Evolutionary conservation across 176 grass and related monocot species (phyloP).

Genomic region (sorghum (Sorghum bicolor)): DNA sequence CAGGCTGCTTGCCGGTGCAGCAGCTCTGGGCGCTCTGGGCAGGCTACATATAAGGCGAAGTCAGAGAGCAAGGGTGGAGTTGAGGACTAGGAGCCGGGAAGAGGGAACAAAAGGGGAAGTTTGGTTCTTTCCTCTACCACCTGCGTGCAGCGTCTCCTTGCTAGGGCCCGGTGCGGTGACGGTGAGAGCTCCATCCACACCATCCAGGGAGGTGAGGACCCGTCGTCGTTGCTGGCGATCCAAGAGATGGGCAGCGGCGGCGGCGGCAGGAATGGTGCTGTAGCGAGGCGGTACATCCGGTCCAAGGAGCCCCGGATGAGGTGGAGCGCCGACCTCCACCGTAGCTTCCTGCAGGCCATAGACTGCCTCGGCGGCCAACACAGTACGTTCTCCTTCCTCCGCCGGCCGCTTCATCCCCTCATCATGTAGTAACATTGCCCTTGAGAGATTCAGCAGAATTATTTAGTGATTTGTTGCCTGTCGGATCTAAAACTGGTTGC

Average conservation of each 20-base stretch:
- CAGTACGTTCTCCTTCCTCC: slow-evolving; percentile 44
- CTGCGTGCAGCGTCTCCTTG: not conserved
- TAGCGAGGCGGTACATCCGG: slow-evolving; percentile 76
- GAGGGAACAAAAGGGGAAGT: slow-evolving; percentile 30
- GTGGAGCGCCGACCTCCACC: slow-evolving; percentile 81
- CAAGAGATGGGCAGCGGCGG: slow-evolving; percentile 26
- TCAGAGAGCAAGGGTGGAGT: not conserved
- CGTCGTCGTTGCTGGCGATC: not conserved
- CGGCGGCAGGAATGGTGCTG: slow-evolving; percentile 54
- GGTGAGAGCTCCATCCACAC: no score
- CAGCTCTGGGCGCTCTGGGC: not conserved
- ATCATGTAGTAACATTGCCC: not conserved
- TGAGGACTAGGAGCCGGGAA: not conserved
- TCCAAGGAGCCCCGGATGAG: slow-evolving; percentile 69
- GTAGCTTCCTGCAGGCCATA: slow-evolving; percentile 65
- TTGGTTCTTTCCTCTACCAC: slow-evolving; percentile 31
- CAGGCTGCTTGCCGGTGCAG: not conserved
- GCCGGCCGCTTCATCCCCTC: not conserved
- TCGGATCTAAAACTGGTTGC: no score
- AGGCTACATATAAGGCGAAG: not conserved
- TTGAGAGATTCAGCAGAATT: not conserved
- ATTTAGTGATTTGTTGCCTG: no score
- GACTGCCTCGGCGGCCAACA: slow-evolving; percentile 71
- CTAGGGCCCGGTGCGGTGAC: not conserved
- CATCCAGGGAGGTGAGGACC: not conserved